Base-by-base conservation (phyloP, 257 asterid species). In the Solanum pennellii region DNA sequence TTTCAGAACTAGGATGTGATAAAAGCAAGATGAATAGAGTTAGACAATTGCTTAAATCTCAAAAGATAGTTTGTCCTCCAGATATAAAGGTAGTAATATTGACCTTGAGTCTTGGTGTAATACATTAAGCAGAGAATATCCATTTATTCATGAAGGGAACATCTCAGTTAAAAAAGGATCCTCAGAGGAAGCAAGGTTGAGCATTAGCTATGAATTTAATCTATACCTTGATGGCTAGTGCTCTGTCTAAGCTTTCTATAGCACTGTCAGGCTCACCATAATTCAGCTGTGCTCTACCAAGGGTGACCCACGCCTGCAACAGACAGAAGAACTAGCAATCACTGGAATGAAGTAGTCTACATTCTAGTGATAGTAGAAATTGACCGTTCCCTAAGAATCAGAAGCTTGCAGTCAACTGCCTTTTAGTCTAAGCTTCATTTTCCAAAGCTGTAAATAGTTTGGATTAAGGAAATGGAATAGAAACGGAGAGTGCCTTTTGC, bases 241-340 rank as follows among this genome's bases (percentile, higher is more conserved):
- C 98, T 88, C 89, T 93, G 91, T 96, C 97, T 69, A 96, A 94
- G 90, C 98, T 95, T 86, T 93, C 94, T 62, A 96, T 91, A 83
- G 99, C 98, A 82, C 89, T 90, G 89, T 95, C 99, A 25, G 98
- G 98, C 89, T 96, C 99, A 88, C 99, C 99, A 47, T 88, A 96
- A 91, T 96, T 96, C 66, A 96, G 88, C 82, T 96, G 98, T 86
- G 99, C 96, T 90, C 98, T 91, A 87, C 98, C 99, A 41, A 95
- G 97, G 66, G 98, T 95, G 86, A 96, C 89, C 99, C 99, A 96
- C 11, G 98, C 98, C 99, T 96, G 88, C 59, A 68, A 84, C 42
- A 47, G 60, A 86, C 85, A 29, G 29, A 80, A 33, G 44, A 80
- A 10, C 68, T 47, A 27, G 69, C n/a, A 47, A 80, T 29, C 42